A percentile compares a stretch with the other conserved stretches of the same genome.
Evolutionary conservation across 306 rosid genomes (phyloP).

Genomic region (Prunus mume): DNA sequence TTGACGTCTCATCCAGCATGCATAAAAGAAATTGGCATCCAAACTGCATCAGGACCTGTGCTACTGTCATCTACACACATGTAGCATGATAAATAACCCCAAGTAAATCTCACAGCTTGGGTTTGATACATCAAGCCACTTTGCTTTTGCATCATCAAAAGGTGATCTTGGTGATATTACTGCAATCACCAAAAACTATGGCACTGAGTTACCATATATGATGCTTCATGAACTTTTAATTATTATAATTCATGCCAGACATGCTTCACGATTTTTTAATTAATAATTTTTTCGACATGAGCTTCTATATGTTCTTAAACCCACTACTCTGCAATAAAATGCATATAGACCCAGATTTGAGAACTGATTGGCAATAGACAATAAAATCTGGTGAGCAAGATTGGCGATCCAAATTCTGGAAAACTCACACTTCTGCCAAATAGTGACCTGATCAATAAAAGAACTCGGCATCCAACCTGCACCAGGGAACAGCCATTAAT

Average conservation of each 20-base stretch:
- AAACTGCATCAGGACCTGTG: constrained; percentile 3
- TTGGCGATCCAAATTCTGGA: background rate
- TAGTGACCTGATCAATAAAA: background rate
- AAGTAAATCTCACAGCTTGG: constrained; percentile 58
- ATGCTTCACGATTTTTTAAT: background rate
- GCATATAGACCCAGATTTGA: background rate
- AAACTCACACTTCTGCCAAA: constrained; percentile 7
- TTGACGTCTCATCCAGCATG: background rate
- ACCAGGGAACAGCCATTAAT: constrained; percentile 3
- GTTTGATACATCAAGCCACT: constrained; percentile 66
- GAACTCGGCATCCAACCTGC: constrained; percentile 5
- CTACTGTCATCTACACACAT: background rate
- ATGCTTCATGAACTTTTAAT: constrained; percentile 32
- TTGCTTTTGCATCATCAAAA: constrained; percentile 57
- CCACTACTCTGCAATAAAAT: background rate
- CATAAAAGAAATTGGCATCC: background rate
- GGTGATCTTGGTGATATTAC: constrained; percentile 44
- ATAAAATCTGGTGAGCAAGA: background rate
- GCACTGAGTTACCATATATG: constrained; percentile 36
- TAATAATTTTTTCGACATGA: background rate
- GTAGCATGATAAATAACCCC: constrained; percentile 64
- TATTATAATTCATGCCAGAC: background rate
- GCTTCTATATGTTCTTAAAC: background rate
- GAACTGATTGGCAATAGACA: background rate
- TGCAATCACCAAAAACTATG: constrained; percentile 58